Evolutionary conservation across 345 rosid genomes (phyloP).

Genomic region (Laguncularia racemosa): DNA sequence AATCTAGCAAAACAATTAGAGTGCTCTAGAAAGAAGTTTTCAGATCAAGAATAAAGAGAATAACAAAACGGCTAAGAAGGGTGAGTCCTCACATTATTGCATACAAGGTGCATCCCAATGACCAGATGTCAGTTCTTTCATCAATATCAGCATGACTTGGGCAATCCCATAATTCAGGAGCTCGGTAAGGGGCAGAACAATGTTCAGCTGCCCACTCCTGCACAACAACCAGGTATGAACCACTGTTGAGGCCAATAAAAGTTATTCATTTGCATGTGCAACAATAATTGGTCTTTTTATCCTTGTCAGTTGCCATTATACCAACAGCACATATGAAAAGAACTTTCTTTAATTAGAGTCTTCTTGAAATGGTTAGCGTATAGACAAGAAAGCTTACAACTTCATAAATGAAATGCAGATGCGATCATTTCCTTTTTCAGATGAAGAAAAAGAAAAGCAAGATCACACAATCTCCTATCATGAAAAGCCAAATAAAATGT

Average conservation of each 20-base stretch:
- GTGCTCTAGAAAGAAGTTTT: neutral
- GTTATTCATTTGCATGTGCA: neutral
- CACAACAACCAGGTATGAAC: slow-evolving; percentile 6
- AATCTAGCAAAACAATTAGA: neutral
- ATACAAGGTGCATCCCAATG: slow-evolving; percentile 94
- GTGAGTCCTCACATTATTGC: slow-evolving; percentile 73
- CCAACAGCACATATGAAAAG: too few species aligned
- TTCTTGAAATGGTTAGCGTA: too few species aligned
- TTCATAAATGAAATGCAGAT: too few species aligned
- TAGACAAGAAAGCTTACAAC: too few species aligned
- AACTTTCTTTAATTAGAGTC: too few species aligned
- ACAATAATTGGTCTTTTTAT: too few species aligned
- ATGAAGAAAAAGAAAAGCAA: too few species aligned
- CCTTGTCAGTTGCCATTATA: too few species aligned
- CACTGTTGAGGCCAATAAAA: neutral
- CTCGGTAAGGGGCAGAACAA: slow-evolving; percentile 95
- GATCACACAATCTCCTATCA: too few species aligned
- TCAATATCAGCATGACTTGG: slow-evolving; percentile 92
- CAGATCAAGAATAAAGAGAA: neutral
- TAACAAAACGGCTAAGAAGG: neutral
- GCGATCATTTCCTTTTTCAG: too few species aligned
- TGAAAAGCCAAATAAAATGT: too few species aligned
- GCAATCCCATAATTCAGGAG: slow-evolving; percentile 99
- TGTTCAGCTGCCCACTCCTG: slow-evolving; percentile 99
- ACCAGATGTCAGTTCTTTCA: slow-evolving; percentile 98